Percentiles rank a stretch among this genome's conserved stretches.
These are phyloP conservation scores for Eucalyptus leucophloia DNA, from an alignment of 345 rosid species.

Conservation along the genomic window DNA sequence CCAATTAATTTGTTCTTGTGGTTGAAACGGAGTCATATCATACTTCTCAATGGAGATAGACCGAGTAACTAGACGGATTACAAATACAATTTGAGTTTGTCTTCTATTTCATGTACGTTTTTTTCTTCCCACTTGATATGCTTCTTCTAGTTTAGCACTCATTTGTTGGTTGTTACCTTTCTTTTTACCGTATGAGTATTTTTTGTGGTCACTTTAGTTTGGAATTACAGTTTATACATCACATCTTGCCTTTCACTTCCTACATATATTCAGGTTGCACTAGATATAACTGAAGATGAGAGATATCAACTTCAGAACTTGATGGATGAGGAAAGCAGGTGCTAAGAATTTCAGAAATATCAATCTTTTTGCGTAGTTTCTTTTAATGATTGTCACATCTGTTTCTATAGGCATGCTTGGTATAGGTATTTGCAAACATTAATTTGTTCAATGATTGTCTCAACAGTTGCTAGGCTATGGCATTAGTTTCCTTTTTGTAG, in stretches of 20 bases:
- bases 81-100: not conserved
- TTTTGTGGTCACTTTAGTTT: not conserved
- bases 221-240: not conserved
- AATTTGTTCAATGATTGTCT: not conserved
- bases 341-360: not conserved
- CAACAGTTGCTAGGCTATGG: not conserved
- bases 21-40: not conserved
- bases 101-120: not conserved
- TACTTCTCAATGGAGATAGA: not conserved
- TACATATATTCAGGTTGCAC: conserved; percentile 37
- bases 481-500: not conserved
- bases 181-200: not conserved
- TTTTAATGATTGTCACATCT: not conserved
- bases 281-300: conserved; percentile 70
- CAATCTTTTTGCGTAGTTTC: not conserved
- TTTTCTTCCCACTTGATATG: not conserved
- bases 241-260: not conserved
- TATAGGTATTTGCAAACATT: not conserved
- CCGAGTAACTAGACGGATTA: not conserved
- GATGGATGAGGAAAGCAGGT: conserved; percentile 56
- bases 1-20: not conserved
- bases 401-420: not conserved
- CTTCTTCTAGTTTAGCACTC: not conserved
- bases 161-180: not conserved
- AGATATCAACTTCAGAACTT: conserved; percentile 29